A percentile compares a stretch with the other conserved stretches of the same genome.
Evolutionary conservation across 352 stramenopile genomes (phyloP).

Genomic region (Pythium dissimile): DNA sequence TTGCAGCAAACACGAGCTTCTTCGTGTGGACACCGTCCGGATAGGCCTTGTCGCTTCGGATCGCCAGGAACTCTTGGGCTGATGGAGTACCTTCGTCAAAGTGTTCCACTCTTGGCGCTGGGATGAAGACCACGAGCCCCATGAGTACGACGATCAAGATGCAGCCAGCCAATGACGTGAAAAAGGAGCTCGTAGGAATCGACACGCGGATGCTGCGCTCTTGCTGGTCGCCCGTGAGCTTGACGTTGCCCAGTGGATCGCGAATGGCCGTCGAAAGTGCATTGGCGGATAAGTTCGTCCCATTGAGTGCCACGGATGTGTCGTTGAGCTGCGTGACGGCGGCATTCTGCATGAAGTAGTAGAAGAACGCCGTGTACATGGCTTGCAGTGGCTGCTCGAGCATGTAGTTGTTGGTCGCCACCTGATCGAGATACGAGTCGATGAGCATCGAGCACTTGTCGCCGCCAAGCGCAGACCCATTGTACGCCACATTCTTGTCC

Average conservation of each 20-base stretch:
- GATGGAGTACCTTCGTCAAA: constrained; percentile 1
- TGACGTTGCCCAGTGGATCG: constrained; percentile 14
- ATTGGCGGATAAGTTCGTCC: not conserved
- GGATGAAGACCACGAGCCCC: not conserved
- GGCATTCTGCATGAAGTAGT: constrained; percentile 48
- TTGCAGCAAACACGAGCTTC: constrained; percentile 1
- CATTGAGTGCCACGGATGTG: not conserved
- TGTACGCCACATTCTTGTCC: not conserved
- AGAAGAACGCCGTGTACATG: constrained; percentile 51
- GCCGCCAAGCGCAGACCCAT: constrained; percentile 15
- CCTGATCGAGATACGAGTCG: constrained; percentile 43
- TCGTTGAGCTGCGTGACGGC: constrained; percentile 26
- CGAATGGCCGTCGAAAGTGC: not conserved
- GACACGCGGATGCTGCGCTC: constrained; percentile 16
- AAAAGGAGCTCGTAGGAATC: constrained; percentile 11
- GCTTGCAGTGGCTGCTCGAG: constrained; percentile 36
- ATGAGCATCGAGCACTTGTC: constrained; percentile 36
- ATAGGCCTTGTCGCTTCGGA: constrained; percentile 7
- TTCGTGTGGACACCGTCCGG: constrained; percentile 15
- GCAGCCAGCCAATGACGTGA: constrained; percentile 5
- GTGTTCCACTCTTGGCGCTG: constrained; percentile 2
- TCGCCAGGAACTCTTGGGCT: constrained; percentile 8
- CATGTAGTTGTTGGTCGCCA: constrained; percentile 44
- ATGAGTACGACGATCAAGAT: not conserved
- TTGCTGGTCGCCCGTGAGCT: constrained; percentile 21